Evolutionary conservation across 148 eudicot species (phyloP), one percentile per base, ranked within the genome.

Genomic region (Diospyros lotus): DNA sequence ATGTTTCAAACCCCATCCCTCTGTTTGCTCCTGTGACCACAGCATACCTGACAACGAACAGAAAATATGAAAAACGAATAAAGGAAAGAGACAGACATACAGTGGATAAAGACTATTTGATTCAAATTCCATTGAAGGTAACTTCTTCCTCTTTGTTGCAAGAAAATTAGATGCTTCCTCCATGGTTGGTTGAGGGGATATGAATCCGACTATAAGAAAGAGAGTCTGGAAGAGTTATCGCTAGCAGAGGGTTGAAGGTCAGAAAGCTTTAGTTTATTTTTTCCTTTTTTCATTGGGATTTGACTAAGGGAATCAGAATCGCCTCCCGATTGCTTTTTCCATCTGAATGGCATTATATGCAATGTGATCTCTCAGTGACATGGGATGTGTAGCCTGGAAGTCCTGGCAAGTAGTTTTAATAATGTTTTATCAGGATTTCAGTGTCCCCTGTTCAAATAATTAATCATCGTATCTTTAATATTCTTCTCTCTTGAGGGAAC

Each of bases 11-110:
- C 42, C 90, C 87, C 17, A 87, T 80, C 52, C 90, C 90, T 82
- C 77, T 87, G 60, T 84, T 87, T 76, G 81, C 80, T n/a, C 88
- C 90, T 18, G 86, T 87, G 1, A 87, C 90, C 44, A 82, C 78
- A 54, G 86, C 88, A 69, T 66, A 75, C 63, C 87, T 87, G 66
- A 66, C 9, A 66, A 2, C 17, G 48, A 15, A 51, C 5, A 62
- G 15, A 46, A 55, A 6, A 52, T 6, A 28, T 56, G 13, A 28
- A 28, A 28, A 28, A 28, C 28, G 28, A 28, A 28, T 28, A 28
- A 28, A 28, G 28, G 28, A 28, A 28, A 28, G 28, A 28, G 28
- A 28, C 9, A 52, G 3, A 1, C 28, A 18, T 18, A 10, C 7
- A 28, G 38, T n/a, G 4, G 39, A 15, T 56, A 58, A n/a, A n/a